phyloP scores from a whole-genome alignment of 331 rosid genomes.

The Acacia concinna region DNA sequence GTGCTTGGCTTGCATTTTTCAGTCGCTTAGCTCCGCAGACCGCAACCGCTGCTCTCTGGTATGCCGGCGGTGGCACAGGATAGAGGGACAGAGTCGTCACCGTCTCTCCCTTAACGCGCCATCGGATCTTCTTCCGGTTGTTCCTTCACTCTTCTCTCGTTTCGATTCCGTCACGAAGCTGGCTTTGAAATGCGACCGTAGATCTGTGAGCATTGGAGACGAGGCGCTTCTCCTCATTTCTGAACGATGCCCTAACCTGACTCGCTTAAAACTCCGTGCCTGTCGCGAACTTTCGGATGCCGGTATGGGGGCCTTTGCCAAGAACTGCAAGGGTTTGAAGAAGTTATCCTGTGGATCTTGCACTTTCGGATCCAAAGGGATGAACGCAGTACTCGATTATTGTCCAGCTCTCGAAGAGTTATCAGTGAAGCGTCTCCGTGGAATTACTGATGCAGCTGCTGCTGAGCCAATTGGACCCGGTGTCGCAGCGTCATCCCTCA shows the following conservation, averaged over 20 bases:
- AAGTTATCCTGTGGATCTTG: constrained; percentile 97
- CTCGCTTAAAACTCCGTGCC: constrained; percentile 92
- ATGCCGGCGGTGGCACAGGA: constrained; percentile 78
- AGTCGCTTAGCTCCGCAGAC: constrained; percentile 73
- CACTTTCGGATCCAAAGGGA: constrained; percentile 81
- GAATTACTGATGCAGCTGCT: constrained; percentile 59
- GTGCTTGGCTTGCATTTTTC: constrained; percentile 80
- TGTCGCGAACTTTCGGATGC: constrained; percentile 80
- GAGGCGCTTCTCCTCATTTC: constrained; percentile 71
- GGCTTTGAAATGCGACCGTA: constrained; percentile 91
- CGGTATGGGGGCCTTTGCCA: constrained; percentile 76
- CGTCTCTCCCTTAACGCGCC: constrained; percentile 82
- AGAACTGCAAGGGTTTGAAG: constrained; percentile 84
- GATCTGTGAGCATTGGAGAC: constrained; percentile 71
- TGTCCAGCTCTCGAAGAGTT: constrained; percentile 76
- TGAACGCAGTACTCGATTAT: constrained; percentile 85
- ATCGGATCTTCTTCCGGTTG: constrained; percentile 49
- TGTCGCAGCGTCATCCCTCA: constrained; percentile 58
- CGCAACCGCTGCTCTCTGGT: constrained; percentile 87
- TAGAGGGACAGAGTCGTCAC: constrained; percentile 94
- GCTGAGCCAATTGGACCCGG: constrained; percentile 88
- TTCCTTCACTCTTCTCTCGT: constrained; percentile 69
- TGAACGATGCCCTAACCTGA: constrained; percentile 76
- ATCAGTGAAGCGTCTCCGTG: constrained; percentile 90
- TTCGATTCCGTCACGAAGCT: constrained; percentile 92